phyloP scores from a whole-genome alignment of 768 basidiomycete species.

The Bullera alba region DNA sequence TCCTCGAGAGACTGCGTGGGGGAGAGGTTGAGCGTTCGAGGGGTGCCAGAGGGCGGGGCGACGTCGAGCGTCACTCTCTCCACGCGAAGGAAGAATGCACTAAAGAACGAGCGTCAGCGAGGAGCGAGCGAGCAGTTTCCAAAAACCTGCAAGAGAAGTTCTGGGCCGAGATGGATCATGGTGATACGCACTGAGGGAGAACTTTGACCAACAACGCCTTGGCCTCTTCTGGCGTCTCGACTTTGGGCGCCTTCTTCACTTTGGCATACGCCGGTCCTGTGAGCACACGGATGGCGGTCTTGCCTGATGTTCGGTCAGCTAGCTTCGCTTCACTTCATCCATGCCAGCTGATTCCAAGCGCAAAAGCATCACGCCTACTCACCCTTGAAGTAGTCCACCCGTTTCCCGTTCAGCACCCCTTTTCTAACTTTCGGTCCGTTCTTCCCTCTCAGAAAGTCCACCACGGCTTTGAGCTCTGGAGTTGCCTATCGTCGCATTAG shows the following conservation, averaged over 20 bases:
- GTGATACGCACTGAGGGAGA: conserved; percentile 55
- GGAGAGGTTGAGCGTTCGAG: conserved; percentile 71
- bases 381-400: conserved; percentile 99
- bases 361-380: conserved; percentile 20
- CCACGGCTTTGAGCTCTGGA: conserved; percentile 69
- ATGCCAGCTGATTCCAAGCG: background rate
- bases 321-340: background rate
- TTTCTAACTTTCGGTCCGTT: conserved; percentile 81
- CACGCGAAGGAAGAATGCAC: conserved; percentile 86
- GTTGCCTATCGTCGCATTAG: conserved; percentile 52
- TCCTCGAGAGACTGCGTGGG: conserved; percentile 64
- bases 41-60: conserved; percentile 46
- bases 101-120: conserved; percentile 5
- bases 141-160: background rate
- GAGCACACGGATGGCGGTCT: conserved; percentile 84
- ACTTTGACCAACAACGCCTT: conserved; percentile 58
- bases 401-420: conserved; percentile 87
- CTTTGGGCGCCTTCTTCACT: conserved; percentile 59
- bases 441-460: conserved; percentile 77
- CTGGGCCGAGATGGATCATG: background rate
- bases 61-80: conserved; percentile 58
- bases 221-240: conserved; percentile 72
- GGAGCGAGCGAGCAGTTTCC: background rate
- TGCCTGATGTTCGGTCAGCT: conserved; percentile 55
- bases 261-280: conserved; percentile 88